Evolutionary conservation across 1,284 basidiomycete genomes (phyloP).

Genomic region (Mycena citricolor): DNA sequence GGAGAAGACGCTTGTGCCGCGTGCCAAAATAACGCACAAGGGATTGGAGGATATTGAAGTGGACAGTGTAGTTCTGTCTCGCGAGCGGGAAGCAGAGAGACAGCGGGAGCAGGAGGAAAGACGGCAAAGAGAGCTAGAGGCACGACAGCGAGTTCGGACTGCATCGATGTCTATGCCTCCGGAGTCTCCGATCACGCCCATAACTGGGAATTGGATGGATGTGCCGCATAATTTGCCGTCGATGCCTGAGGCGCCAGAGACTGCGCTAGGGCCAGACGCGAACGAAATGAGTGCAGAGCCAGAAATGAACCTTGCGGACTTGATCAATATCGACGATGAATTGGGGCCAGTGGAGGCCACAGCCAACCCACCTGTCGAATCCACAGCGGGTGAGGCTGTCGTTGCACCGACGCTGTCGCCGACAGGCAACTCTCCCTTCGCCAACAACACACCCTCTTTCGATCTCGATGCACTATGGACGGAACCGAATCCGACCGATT

Average conservation of each 20-base stretch:
- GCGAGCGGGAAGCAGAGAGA: constrained; percentile 55
- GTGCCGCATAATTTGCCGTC: constrained; percentile 30
- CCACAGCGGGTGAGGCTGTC: too few relatives aligned
- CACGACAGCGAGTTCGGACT: constrained; percentile 45
- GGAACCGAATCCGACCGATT: too few relatives aligned
- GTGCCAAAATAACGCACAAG: constrained; percentile 88
- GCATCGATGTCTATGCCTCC: constrained; percentile 52
- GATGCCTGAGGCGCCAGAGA: constrained; percentile 9
- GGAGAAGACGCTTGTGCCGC: constrained; percentile 62
- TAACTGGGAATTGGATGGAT: constrained; percentile 52
- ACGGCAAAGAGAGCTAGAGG: constrained; percentile 61
- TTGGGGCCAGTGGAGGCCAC: constrained; percentile 28
- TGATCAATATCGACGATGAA: constrained; percentile 80
- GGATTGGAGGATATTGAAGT: constrained; percentile 83
- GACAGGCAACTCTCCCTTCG: constrained; percentile 52
- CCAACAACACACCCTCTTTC: constrained; percentile 55
- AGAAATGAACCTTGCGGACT: constrained; percentile 70
- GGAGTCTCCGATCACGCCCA: constrained; percentile 56
- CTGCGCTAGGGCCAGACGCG: constrained; percentile 16
- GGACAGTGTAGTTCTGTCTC: constrained; percentile 25
- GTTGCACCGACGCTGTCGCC: constrained; percentile 6
- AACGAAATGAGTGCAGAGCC: constrained; percentile 39
- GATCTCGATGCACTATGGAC: constrained; percentile 73
- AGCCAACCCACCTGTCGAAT: constrained; percentile 15
- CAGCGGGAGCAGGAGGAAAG: constrained; percentile 62